Base-by-base conservation (phyloP, 148 eudicot genomes). In the Rhododendron williamsianum region DNA sequence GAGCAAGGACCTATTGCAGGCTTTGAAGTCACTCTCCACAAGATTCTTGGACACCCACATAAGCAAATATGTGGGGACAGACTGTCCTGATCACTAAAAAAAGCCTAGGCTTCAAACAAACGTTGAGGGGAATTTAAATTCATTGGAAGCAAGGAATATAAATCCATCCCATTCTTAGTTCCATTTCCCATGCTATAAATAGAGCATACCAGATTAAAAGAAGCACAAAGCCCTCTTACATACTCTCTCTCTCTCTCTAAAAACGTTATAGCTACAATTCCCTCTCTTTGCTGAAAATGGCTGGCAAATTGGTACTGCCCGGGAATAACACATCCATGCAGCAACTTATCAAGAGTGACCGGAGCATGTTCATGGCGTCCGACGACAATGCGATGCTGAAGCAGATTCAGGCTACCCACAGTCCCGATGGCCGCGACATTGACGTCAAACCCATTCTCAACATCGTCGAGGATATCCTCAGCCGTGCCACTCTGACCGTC, bases 331-430 rank as follows among this genome's bases (percentile, higher is more conserved):
- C 65, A 5, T 6, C 84, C 21, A 83, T 43, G 82, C 87, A 83
- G 25, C 79, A 86, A 84, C 90, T 86, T 52, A 84, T 78, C 69
- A 81, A 58, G 63, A 51, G 79, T 79, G 90, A 84, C 21, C 81
- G 90, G 33, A 79, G 69, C 79, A 52, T 45, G 83, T 78, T 86
- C 84, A 76, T 84, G 77, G 15, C 84, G 0, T 85, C 86, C 1
- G 90, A 88, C 15, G 90, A 90, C 76, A 84, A 18, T 69, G 84
- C 71, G 33, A 85, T 85, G 82, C 54, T 86, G 67, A 85, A 72
- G 82, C 89, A 90, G 67, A 85, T 90, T n/a, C 84, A 36, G 49
- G 72, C 77, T 13, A 90, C 90, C 25, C 91, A 90, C 67, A 19
- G 73, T 27, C 91, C 90, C 0, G 89, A 87, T 85, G 91, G 86